Base-by-base conservation (phyloP, 2,329 filamentous ascomycete genomes). In the Beauveria brongniartii region DNA sequence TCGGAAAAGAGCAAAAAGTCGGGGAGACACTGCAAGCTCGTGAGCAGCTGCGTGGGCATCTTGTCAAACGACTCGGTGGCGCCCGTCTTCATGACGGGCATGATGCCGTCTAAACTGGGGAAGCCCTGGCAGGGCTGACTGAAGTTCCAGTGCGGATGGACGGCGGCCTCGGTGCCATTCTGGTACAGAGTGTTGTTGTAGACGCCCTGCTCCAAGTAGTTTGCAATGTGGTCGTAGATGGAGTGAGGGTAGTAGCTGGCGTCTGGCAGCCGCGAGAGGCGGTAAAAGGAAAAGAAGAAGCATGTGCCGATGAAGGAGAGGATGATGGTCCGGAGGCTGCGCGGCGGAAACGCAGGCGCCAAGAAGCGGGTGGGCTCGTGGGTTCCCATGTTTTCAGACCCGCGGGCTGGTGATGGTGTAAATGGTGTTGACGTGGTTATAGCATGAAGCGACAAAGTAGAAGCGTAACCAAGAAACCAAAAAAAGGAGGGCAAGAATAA, bases 1-100 rank as follows among this genome's bases (percentile, higher is more conserved):
- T 87, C 83, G 2, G 80, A 82, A 68, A 84, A 88, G 62, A 85
- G 72, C 26, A 84, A 74, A 58, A 80, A 78, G 65, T 86, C 79
- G 43, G 76, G 73, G n/a, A 81, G 71, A 65, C 82, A 84, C 61
- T 77, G 77, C 59, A 84, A 69, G 12, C 77, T 77, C 2, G 82
- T 83, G 61, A 83, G 71, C 24, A 85, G 72, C 62, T 85, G 82
- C 2, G 79, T 80, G 8, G 82, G 81, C 4, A 86, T 69, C 64
- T 80, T 80, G 28, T 80, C 76, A 65, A 76, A 81, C 14, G 78
- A 73, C 67, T 84, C 82, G 48, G 80, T 82, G 3, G 82, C 80
- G 51, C 82, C 82, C 1, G 83, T 85, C 71, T 85, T 85, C 73
- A 86, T 79, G 61, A 85, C 75, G 30, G 85, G 70, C 37, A 79